Conservation (phyloP, 2,329 filamentous ascomycete species). For the Hysterium pulicare region DNA sequence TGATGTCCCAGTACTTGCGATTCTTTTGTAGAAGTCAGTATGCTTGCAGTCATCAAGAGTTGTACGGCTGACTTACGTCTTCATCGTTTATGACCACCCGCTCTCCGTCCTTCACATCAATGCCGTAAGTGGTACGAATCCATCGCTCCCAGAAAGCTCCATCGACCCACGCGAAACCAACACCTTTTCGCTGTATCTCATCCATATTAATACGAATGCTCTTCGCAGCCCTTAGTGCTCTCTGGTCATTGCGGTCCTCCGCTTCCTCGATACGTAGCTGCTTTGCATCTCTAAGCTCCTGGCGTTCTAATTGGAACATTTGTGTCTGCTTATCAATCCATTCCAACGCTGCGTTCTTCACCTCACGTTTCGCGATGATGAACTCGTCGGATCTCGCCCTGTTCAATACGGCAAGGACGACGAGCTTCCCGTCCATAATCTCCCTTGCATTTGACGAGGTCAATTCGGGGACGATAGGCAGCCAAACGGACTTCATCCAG, state of each 20-base stretch:
- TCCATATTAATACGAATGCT: slow-evolving; percentile 89
- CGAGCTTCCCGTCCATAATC: slow-evolving; percentile 90
- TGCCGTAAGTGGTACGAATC: slow-evolving; percentile 91
- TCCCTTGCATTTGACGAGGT: slow-evolving; percentile 88
- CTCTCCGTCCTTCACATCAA: slow-evolving; percentile 81
- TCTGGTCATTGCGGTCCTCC: slow-evolving; percentile 85
- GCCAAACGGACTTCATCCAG: slow-evolving; percentile 97
- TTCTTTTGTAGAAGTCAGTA: too few relatives aligned
- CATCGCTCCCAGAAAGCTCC: slow-evolving; percentile 96
- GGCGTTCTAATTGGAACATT: slow-evolving; percentile 85
- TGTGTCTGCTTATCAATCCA: slow-evolving; percentile 98
- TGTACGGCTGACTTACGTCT: slow-evolving; percentile 83
- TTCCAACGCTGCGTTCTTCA: slow-evolving; percentile 92
- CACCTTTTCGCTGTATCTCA: slow-evolving; percentile 79
- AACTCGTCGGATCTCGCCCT: slow-evolving; percentile 78
- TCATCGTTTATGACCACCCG: slow-evolving; percentile 95
- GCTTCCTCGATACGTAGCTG: slow-evolving; percentile 95
- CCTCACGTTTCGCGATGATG: slow-evolving; percentile 72
- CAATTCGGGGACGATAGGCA: slow-evolving; percentile 91
- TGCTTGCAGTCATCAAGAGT: too few relatives aligned
- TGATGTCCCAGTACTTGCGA: slow-evolving; percentile 91
- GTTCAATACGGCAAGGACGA: slow-evolving; percentile 87
- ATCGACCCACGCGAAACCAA: slow-evolving; percentile 96
- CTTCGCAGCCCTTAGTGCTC: slow-evolving; percentile 82
- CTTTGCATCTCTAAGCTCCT: slow-evolving; percentile 91